Percentiles rank a stretch among this genome's conserved stretches.
Evolutionary conservation across 2,329 filamentous ascomycete species (phyloP).

Genomic region (Colletotrichum sublineola): DNA sequence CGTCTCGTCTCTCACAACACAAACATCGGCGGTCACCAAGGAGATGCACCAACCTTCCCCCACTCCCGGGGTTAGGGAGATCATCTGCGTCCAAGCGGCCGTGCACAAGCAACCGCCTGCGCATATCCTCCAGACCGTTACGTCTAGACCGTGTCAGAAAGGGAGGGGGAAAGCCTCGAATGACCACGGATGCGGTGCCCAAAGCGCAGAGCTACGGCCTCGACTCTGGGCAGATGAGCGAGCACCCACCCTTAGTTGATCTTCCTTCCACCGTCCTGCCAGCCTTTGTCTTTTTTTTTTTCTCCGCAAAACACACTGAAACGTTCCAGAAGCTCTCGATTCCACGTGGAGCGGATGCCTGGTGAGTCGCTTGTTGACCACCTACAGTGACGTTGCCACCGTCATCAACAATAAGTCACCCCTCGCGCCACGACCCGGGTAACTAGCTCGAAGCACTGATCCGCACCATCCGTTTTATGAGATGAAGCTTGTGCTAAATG

Average conservation of each 20-base stretch:
- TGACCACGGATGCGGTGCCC: conserved; percentile 26
- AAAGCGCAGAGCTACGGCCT: conserved; percentile 30
- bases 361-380: not conserved
- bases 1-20: not conserved
- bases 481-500: not conserved
- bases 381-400: conserved; percentile 11
- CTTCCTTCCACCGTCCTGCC: not conserved
- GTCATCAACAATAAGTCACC: conserved; percentile 4
- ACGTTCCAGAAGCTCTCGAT: conserved; percentile 36
- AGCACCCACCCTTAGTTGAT: conserved; percentile 1
- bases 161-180: not conserved
- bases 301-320: conserved; percentile 22
- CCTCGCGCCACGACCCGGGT: not conserved
- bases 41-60: not conserved
- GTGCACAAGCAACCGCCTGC: conserved; percentile 1
- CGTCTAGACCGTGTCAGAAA: not conserved
- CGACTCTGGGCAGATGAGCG: not conserved
- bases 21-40: not conserved
- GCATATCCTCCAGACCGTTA: conserved; percentile 2
- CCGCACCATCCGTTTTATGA: not conserved
- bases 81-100: not conserved
- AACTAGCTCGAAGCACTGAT: not conserved
- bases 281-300: not conserved
- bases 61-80: not conserved
- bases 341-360: conserved; percentile 26